Conservation (phyloP, 2,329 filamentous ascomycete genomes). For the Penicillium janthinellum region DNA sequence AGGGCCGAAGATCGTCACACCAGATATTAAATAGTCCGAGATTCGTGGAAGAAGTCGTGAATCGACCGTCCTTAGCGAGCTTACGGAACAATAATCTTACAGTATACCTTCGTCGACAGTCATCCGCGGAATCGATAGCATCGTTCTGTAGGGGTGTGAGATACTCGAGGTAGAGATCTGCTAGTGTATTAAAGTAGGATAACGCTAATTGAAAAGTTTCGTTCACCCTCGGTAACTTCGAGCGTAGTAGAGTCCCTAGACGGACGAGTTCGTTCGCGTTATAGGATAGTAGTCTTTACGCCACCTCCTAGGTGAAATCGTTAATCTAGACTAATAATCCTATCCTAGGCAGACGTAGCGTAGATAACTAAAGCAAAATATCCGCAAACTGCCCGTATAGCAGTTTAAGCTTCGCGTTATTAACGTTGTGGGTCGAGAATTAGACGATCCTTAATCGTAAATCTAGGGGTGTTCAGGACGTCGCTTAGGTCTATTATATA, state of each 20-base stretch:
- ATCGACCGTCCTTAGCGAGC: slow-evolving; percentile 13
- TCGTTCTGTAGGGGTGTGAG: no score
- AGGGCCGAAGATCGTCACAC: no score
- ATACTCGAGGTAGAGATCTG: slow-evolving; percentile 48
- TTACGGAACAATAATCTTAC: no score
- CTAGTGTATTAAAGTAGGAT: slow-evolving; percentile 44
- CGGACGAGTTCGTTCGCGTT: slow-evolving; percentile 47
- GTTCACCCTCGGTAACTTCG: slow-evolving; percentile 10
- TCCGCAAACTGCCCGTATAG: slow-evolving; percentile 22
- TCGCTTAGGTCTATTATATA: slow-evolving; percentile 7
- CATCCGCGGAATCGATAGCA: no score
- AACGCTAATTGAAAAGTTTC: slow-evolving; percentile 33
- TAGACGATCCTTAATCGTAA: slow-evolving; percentile 10
- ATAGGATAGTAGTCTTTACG: slow-evolving; percentile 4
- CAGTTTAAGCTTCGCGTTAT: slow-evolving; percentile 33
- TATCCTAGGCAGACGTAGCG: slow-evolving; percentile 3
- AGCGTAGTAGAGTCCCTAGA: slow-evolving; percentile 27
- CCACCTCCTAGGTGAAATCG: slow-evolving; percentile 5
- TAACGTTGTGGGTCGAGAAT: slow-evolving; percentile 36
- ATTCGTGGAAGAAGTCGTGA: slow-evolving; percentile 12
- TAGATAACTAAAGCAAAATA: slow-evolving; percentile 8
- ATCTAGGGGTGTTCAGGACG: slow-evolving; percentile 11
- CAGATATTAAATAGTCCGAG: slow-evolving; percentile 27
- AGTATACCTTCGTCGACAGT: no score
- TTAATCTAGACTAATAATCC: background rate